Evolutionary conservation across 352 stramenopile genomes (phyloP).

Genomic region (Globisporangium okanoganense): DNA sequence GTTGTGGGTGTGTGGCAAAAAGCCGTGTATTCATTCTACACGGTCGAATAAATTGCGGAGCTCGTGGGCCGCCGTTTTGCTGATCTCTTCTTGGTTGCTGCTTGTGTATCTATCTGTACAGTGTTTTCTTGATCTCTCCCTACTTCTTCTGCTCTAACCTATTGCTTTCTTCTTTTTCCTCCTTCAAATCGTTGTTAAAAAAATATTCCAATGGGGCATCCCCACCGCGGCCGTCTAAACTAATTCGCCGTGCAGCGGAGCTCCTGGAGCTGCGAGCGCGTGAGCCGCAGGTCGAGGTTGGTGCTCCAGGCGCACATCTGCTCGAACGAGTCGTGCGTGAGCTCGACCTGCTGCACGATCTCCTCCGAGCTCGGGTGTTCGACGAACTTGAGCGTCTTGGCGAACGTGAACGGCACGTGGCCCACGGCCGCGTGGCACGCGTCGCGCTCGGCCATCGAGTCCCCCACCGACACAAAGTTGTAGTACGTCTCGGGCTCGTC

Average conservation of each 20-base stretch:
- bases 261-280: constrained; percentile 69
- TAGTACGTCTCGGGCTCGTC: constrained; percentile 44
- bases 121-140: neutral
- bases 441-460: constrained; percentile 86
- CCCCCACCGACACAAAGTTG: constrained; percentile 78
- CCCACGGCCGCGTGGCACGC: constrained; percentile 71
- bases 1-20: constrained; percentile 5
- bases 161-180: constrained; percentile 1
- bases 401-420: constrained; percentile 60
- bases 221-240: neutral
- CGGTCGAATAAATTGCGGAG: constrained; percentile 9
- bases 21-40: constrained; percentile 26
- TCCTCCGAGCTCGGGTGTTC: constrained; percentile 76
- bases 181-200: neutral
- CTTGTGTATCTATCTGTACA: constrained; percentile 17
- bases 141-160: constrained; percentile 13
- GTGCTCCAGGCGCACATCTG: constrained; percentile 80
- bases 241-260: constrained; percentile 33
- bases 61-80: neutral
- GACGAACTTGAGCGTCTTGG: constrained; percentile 87
- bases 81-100: neutral
- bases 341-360: constrained; percentile 80
- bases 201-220: neutral
- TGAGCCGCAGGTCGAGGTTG: constrained; percentile 74
- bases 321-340: constrained; percentile 82